phyloP scores from a whole-genome alignment of 129 eudicot species.

The Centella asiatica region DNA sequence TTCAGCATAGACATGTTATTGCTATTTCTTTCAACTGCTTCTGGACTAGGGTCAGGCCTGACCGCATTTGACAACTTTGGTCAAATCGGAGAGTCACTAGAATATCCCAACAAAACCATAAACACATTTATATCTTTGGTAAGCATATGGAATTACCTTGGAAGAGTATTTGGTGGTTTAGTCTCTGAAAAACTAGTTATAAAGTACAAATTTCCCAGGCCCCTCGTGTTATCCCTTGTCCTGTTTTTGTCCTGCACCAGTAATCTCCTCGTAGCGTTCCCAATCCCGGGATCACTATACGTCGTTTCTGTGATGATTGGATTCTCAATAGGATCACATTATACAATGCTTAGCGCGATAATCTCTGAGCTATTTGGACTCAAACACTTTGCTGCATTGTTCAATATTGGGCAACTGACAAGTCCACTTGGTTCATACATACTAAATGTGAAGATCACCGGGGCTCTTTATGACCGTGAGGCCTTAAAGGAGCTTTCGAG shows the following conservation, averaged over 20 bases:
- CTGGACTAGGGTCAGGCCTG: conserved; percentile 64
- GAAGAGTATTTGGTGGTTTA: conserved; percentile 54
- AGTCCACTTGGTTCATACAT: conserved; percentile 1
- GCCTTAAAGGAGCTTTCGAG: conserved; percentile 1
- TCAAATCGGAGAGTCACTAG: conserved; percentile 66
- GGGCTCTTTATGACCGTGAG: not conserved
- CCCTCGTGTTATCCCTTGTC: conserved; percentile 58
- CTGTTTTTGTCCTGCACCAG: conserved; percentile 43
- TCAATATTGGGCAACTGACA: not conserved
- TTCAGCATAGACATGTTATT: conserved; percentile 49
- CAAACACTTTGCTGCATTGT: conserved; percentile 16
- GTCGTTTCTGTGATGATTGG: conserved; percentile 62
- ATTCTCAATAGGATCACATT: conserved; percentile 63
- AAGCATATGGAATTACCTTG: conserved; percentile 74
- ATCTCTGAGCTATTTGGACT: conserved; percentile 69
- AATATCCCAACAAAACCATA: conserved; percentile 47
- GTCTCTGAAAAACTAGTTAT: conserved; percentile 44
- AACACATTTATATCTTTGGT: conserved; percentile 59
- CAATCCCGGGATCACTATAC: conserved; percentile 50
- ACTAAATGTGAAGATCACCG: not conserved
- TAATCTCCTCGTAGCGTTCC: conserved; percentile 46
- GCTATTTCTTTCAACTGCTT: conserved; percentile 45
- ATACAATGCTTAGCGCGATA: conserved; percentile 44
- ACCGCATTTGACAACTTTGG: conserved; percentile 66
- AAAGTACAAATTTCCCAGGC: conserved; percentile 50